Base-by-base conservation (phyloP, 2,329 filamentous ascomycete genomes). In the Alternaria sp. region DNA sequence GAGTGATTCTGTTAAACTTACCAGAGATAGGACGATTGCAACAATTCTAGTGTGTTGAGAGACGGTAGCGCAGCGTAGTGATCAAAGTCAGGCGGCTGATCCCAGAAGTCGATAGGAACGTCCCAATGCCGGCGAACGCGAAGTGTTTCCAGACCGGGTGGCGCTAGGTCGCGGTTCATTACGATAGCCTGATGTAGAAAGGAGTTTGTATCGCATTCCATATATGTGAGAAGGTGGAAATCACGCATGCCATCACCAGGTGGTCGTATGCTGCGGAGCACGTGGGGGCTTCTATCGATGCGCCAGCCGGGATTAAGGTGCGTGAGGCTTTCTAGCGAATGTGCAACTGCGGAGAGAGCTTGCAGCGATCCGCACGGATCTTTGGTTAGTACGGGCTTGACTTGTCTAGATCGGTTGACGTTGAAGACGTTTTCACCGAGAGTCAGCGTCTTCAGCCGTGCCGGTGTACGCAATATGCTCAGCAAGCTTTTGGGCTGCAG, bases 401-500 rank as follows among this genome's bases (percentile, higher is more conserved):
- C 12, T n/a, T 55, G 34, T 10, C 61, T 54, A 14, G 60, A 59
- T 2, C 58, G 52, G 27, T 65, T 67, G 20, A 67, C 60, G 28
- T 77, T 75, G 62, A 67, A 71, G 1, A 74, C 67, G 25, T 77
- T 78, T 55, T 79, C 77, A 20, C 76, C 76, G 6, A 79, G 64
- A 0, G 72, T 75, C 18, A 79, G 67, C 14, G 69, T 62, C 58
- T 71, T 75, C 14, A 79, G 61, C 3, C 57, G 63, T 32, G 69
- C 71, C 1, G 77, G 76, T 4, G 71, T 73, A 32, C 60, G 46
- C 11, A 79, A 54, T 5, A 79, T 73, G 22, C 66, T 64, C 2
- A 45, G 58, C 36, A 79, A 46, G 30, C 68, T 71, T 36, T 60
- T 59, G 7, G 73, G 64, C 3, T 60, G 54, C 3, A 79, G 59